Conservation (phyloP, 352 stramenopile genomes). For the Aphanomyces invadans region DNA sequence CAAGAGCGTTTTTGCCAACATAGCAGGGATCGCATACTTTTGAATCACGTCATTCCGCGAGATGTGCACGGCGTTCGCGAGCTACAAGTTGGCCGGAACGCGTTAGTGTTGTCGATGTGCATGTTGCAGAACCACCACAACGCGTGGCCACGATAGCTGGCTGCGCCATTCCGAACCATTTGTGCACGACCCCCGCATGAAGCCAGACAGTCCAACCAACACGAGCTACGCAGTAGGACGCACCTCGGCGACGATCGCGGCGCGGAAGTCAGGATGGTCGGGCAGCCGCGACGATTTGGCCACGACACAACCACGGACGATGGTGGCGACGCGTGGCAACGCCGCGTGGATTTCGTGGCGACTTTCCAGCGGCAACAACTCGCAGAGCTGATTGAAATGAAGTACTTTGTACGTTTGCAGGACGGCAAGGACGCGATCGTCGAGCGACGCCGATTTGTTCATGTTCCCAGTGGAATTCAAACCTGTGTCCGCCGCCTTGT, state of each 20-base stretch:
- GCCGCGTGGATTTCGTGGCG: not conserved
- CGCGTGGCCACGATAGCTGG: not conserved
- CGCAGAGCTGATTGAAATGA: constrained; percentile 6
- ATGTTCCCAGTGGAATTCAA: constrained; percentile 45
- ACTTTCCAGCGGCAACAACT: constrained; percentile 26
- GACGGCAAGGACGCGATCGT: constrained; percentile 26
- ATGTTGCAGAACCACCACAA: not conserved
- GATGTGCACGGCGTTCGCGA: constrained; percentile 33
- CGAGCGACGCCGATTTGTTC: constrained; percentile 35
- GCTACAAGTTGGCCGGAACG: constrained; percentile 26
- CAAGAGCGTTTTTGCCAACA: constrained; percentile 41
- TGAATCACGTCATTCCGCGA: constrained; percentile 42
- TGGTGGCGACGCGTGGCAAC: not conserved
- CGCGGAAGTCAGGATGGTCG: constrained; percentile 29
- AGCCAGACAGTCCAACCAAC: not conserved
- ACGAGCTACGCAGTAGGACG: not conserved
- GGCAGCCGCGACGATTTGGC: constrained; percentile 29
- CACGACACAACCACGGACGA: constrained; percentile 27
- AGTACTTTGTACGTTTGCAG: constrained; percentile 31
- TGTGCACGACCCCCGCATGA: too few relatives aligned
- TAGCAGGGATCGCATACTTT: constrained; percentile 35
- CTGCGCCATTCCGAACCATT: not conserved
- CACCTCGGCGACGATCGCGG: constrained; percentile 51
- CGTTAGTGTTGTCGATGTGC: too few relatives aligned
- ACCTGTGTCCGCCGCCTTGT: too few relatives aligned